phyloP scores from a whole-genome alignment of 208 protist genomes.

The Acanthamoeba royreba region DNA sequence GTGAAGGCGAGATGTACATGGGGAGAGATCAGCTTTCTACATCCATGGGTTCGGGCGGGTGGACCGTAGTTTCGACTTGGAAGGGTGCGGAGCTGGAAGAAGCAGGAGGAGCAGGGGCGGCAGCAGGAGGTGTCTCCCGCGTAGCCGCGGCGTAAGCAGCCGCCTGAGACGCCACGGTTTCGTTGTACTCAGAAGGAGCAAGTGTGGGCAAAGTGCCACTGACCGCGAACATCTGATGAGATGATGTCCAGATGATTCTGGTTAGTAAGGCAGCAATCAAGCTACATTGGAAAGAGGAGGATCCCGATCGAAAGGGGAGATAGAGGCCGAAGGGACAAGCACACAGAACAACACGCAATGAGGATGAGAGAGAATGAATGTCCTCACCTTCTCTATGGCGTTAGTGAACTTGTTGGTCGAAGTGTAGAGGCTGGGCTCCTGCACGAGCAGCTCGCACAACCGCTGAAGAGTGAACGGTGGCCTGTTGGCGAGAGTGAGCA shows the following conservation, averaged over 20 bases:
- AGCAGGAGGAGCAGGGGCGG: neutral
- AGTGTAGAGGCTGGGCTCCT: conserved; percentile 24
- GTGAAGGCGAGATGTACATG: too few relatives aligned
- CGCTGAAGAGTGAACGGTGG: conserved; percentile 31
- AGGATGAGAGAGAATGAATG: too few relatives aligned
- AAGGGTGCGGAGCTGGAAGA: neutral
- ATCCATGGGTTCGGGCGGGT: neutral
- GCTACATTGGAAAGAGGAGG: too few relatives aligned
- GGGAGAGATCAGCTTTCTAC: neutral
- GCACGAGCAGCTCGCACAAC: neutral
- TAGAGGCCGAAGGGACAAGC: too few relatives aligned
- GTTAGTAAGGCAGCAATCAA: neutral
- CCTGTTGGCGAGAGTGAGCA: neutral
- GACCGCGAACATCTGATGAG: conserved; percentile 35
- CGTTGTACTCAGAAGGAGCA: neutral
- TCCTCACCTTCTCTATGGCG: conserved; percentile 7
- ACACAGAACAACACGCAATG: too few relatives aligned
- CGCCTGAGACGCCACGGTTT: neutral
- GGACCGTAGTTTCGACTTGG: neutral
- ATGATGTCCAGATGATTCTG: neutral
- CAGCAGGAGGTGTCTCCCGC: neutral
- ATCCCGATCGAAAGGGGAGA: too few relatives aligned
- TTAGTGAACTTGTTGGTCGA: conserved; percentile 31
- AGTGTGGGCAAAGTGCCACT: neutral
- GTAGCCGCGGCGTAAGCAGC: neutral